These are phyloP conservation scores for Yarrowia sp. DNA, from an alignment of 805 yeast genomes.

Conservation along the genomic window DNA sequence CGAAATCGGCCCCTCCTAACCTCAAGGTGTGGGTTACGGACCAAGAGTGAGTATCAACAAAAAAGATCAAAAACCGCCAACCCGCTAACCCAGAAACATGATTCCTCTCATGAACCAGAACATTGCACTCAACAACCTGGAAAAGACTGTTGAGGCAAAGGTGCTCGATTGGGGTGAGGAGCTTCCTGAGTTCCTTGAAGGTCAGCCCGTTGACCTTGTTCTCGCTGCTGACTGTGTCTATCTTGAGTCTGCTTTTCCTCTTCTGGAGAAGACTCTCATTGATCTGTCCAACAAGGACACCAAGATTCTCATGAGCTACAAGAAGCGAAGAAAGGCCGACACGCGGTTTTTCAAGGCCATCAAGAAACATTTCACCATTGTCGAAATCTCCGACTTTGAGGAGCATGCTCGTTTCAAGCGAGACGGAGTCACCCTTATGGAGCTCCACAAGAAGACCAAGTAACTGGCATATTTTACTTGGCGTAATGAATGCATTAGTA, in stretches of 20 bases:
- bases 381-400: constrained; percentile 14
- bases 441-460: constrained; percentile 17
- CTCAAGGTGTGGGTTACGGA: constrained; percentile 50
- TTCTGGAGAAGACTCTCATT: constrained; percentile 49
- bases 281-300: constrained; percentile 45
- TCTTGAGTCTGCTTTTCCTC: constrained; percentile 53
- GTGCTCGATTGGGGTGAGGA: constrained; percentile 49
- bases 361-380: constrained; percentile 16
- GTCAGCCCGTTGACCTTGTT: constrained; percentile 44
- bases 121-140: constrained; percentile 44
- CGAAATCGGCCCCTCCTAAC: constrained; percentile 34
- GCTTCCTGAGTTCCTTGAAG: constrained; percentile 42
- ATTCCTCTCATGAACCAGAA: constrained; percentile 50
- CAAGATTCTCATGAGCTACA: constrained; percentile 52
- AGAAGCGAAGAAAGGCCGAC: constrained; percentile 52
- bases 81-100: constrained; percentile 39
- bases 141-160: constrained; percentile 43
- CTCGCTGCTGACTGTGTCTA: constrained; percentile 64
- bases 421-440: constrained; percentile 19
- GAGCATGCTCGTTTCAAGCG: constrained; percentile 17
- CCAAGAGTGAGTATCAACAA: constrained; percentile 39
- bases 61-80: too few relatives aligned
- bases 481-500: not conserved
- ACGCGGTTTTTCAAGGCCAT: constrained; percentile 40
- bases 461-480: not conserved